Evolutionary conservation across 805 yeast species (phyloP), one percentile per base, ranked within the genome.

Genomic region (Candida hungchunana): DNA sequence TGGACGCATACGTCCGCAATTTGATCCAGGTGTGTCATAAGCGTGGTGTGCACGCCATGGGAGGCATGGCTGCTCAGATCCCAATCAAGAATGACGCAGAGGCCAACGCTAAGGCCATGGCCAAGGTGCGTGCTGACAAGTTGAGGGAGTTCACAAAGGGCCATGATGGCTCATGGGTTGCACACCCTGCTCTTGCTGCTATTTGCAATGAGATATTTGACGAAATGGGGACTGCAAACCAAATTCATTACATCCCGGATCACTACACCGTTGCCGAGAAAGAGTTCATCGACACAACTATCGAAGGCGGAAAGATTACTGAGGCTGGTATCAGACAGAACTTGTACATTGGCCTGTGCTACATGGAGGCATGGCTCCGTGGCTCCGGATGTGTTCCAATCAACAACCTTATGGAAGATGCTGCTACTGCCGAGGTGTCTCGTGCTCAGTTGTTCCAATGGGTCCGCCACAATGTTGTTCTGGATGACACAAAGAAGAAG

Each of bases 131-230:
- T 46, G 74, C 70, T 58, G 94, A 83, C 62, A 83, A 83, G 63
- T 69, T 79, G 47, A 67, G 93, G 50, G 94, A 83, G 62, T 82
- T 82, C 31, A 62, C 67, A 33, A 80, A 82, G 37, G 93, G 93
- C 32, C 87, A 85, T 62, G 94, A 83, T 65, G 88, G 93, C 34
- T 81, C 90, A 40, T 83, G 94, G 94, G 83, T 83, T 56, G 90
- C 90, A 12, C 93, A 83, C 54, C 94, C 94, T 13, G 89, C 88
- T 15, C 68, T 83, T 58, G 84, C 83, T 18, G 72, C 80, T 13
- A 74, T 82, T 45, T 88, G 86, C 27, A 71, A 80, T 55, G 70
- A 73, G 52, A 83, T 82, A 15, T 83, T 83, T 64, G 73, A 78
- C 56, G 75, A 79, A 57, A 79, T 83, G 89, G 82, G 84, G 47